Conservation (phyloP, 2,329 filamentous ascomycete species). For the Ophiostoma australiae region DNA sequence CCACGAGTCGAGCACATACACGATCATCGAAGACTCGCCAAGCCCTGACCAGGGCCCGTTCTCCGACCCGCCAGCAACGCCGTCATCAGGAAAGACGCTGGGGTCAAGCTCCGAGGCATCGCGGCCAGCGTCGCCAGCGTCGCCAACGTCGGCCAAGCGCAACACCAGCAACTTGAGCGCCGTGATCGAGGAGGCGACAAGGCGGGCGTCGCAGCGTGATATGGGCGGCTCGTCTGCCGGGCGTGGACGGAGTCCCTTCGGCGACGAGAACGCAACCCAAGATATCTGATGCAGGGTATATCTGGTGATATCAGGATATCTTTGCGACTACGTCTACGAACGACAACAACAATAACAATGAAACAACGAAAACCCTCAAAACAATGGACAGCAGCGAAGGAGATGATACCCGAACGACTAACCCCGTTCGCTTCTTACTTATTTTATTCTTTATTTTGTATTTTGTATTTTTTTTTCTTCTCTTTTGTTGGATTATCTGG, state of each 20-base stretch:
- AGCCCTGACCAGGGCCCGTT: slow-evolving; percentile 54
- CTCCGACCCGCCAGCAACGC: slow-evolving; percentile 46
- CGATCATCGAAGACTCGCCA: slow-evolving; percentile 49
- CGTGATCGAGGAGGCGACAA: slow-evolving; percentile 51
- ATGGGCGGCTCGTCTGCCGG: slow-evolving; percentile 32
- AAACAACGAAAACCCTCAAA: background rate
- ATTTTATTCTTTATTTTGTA: slow-evolving; percentile 7
- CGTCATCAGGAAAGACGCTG: background rate
- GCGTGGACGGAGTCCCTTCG: slow-evolving; percentile 48
- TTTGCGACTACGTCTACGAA: background rate
- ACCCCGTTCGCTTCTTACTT: slow-evolving; percentile 8
- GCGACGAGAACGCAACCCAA: slow-evolving; percentile 54
- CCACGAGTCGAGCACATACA: slow-evolving; percentile 44
- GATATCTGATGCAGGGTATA: slow-evolving; percentile 35
- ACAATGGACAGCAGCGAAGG: background rate
- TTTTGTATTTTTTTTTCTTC: background rate
- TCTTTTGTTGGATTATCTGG: background rate
- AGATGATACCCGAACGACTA: background rate
- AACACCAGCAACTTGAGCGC: slow-evolving; percentile 50
- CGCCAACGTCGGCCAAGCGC: slow-evolving; percentile 31
- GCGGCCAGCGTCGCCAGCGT: slow-evolving; percentile 25
- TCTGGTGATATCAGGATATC: slow-evolving; percentile 5
- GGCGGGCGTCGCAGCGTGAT: slow-evolving; percentile 38
- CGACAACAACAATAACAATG: background rate
- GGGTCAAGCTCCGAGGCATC: background rate